Evolutionary conservation across 768 basidiomycete species (phyloP).

Genomic region (Amanita pseudoporphyria): DNA sequence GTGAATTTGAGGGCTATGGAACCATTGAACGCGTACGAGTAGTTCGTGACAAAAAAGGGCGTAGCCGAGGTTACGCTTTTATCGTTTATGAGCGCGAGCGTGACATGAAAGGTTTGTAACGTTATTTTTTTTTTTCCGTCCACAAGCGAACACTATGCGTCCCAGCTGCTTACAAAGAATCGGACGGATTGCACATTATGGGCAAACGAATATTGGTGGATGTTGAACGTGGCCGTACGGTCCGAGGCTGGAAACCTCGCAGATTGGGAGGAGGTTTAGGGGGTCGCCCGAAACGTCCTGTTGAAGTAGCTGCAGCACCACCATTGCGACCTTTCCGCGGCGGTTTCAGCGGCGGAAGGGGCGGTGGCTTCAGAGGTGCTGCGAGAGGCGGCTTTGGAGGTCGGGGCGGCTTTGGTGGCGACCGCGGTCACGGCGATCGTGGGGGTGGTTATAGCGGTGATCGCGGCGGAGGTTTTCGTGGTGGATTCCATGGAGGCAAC

Average conservation of each 20-base stretch:
- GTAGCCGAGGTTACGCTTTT: constrained; percentile 90
- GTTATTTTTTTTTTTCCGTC: constrained; percentile 9
- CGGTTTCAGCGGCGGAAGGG: constrained; percentile 30
- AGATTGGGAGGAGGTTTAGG: constrained; percentile 97
- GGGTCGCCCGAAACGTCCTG: constrained; percentile 82
- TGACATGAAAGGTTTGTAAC: constrained; percentile 89
- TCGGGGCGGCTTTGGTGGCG: constrained; percentile 32
- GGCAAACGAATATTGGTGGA: constrained; percentile 95
- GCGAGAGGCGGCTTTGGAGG: constrained; percentile 28
- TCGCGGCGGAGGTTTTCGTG: constrained; percentile 19
- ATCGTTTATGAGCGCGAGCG: constrained; percentile 96
- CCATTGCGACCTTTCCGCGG: constrained; percentile 35
- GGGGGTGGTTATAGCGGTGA: constrained; percentile 24
- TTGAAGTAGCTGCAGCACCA: constrained; percentile 23
- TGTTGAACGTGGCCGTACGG: constrained; percentile 95
- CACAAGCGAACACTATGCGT: constrained; percentile 10
- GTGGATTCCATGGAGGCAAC: constrained; percentile 17
- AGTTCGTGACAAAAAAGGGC: constrained; percentile 83
- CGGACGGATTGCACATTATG: constrained; percentile 92
- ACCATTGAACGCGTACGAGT: constrained; percentile 92
- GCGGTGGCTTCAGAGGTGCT: constrained; percentile 27
- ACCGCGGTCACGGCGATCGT: constrained; percentile 29
- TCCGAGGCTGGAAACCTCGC: constrained; percentile 97
- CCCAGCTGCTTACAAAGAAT: constrained; percentile 94
- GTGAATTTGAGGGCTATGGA: constrained; percentile 94